Conservation (phyloP, 768 basidiomycete genomes). For the Psilocybe tampanensis region DNA sequence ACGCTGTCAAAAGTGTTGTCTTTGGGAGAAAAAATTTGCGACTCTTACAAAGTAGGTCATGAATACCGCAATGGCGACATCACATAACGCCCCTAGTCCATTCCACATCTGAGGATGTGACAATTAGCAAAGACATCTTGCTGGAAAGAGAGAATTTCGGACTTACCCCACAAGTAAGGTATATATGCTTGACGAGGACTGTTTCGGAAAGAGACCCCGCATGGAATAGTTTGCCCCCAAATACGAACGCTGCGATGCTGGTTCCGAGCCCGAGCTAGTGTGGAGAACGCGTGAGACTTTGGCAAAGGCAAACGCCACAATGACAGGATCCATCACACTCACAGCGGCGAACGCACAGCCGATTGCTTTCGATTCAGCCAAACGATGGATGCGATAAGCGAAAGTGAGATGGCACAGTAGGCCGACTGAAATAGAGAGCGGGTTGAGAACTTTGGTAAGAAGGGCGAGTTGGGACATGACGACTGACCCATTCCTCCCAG, state of each 20-base stretch:
- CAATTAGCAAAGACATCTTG: background rate
- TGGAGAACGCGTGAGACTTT: slow-evolving; percentile 9
- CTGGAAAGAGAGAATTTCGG: too few species aligned
- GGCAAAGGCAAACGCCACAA: slow-evolving; percentile 8
- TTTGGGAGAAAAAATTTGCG: background rate
- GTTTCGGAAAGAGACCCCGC: slow-evolving; percentile 20
- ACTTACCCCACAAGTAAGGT: slow-evolving; percentile 28
- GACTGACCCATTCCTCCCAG: slow-evolving; percentile 26
- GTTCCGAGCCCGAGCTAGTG: slow-evolving; percentile 21
- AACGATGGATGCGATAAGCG: slow-evolving; percentile 27
- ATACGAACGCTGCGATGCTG: slow-evolving; percentile 20
- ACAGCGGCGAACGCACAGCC: slow-evolving; percentile 24
- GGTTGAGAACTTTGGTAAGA: slow-evolving; percentile 1
- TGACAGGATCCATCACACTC: slow-evolving; percentile 18
- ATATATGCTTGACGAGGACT: slow-evolving; percentile 22
- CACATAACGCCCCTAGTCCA: slow-evolving; percentile 32
- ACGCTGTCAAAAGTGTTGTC: background rate
- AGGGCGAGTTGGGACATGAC: slow-evolving; percentile 5
- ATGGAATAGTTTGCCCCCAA: slow-evolving; percentile 21
- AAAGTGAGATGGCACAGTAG: slow-evolving; percentile 31
- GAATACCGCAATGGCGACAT: slow-evolving; percentile 29
- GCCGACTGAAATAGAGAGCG: slow-evolving; percentile 15
- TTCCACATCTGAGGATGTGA: slow-evolving; percentile 33
- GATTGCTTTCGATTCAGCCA: slow-evolving; percentile 25
- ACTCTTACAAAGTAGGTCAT: slow-evolving; percentile 34